Base-by-base conservation (phyloP, 108 stramenopile genomes). In the Aurantiochytrium sp. region DNA sequence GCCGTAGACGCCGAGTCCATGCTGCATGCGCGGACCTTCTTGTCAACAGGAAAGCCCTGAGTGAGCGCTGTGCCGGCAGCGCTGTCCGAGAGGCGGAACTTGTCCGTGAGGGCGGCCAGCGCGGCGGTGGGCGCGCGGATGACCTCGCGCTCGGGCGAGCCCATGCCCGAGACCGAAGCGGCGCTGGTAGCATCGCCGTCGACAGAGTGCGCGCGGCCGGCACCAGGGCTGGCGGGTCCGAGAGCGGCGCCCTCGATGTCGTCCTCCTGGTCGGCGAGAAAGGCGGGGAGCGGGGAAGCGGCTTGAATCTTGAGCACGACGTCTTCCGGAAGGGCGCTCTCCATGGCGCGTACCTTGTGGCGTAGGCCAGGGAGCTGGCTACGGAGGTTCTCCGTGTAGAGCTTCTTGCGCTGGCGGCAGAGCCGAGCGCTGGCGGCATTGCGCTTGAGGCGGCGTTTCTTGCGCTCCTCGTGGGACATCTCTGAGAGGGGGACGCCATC, bases 351-450 rank as follows among this genome's bases (percentile, higher is more conserved):
- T 12, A 81, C 73, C 73, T 81, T 81, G 73, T 81, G 73, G 24
- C 39, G 45, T 12, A 81, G 45, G 12, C 42, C 73, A 1, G 73
- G 73, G 2, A 81, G 4, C 45, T 81, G 73, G 42, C 39, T 48
- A 12, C 73, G 73, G 24, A 81, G 73, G 24, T 41, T 48, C 73
- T 81, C 73, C 27, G 45, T 81, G 73, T 81, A 81, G 73, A 81
- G 39, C 73, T 81, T 81, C 73, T 81, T 81, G 42, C 73, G 73
- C 73, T 81, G 73, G 45, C 73, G 73, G 73, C 73, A 81, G 19
- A 81, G 73, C 19, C 73, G 73, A 81, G 73, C 73, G 36, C 21
- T 22, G 27, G 73, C 73, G 2, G 73, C 73, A 30, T 81, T 81
- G 39, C 73, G 39, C 73, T 81, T 48, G 45, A 81, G 73, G 1